A percentile compares a stretch with the other conserved stretches of the same genome.
Conservation (phyloP, 345 rosid species). For the Cardamine occulta region DNA sequence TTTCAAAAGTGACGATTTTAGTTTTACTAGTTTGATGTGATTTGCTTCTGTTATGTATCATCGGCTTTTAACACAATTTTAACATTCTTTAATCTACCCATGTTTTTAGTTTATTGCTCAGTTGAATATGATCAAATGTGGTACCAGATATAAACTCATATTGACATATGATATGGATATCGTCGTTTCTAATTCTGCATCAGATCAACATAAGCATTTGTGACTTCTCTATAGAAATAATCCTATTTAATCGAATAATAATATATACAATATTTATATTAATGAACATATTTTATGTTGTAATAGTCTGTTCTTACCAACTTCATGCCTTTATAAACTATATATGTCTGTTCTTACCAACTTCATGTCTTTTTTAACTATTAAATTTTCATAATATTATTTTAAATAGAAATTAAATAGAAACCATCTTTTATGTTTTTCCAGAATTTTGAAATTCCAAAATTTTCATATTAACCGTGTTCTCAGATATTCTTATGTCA, state of each 20-base stretch:
- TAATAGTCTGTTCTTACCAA: conserved; percentile 28
- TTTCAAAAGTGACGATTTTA: background rate
- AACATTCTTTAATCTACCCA: background rate
- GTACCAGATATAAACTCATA: conserved; percentile 23
- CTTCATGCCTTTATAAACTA: conserved; percentile 16
- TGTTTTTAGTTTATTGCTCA: background rate
- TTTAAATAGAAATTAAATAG: background rate
- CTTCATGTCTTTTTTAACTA: conserved; percentile 11
- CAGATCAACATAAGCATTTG: conserved; percentile 7
- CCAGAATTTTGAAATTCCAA: background rate
- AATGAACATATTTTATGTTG: background rate
- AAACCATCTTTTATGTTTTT: background rate
- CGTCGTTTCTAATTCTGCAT: conserved; percentile 20
- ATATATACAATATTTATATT: background rate
- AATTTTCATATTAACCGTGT: background rate
- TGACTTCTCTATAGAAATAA: background rate
- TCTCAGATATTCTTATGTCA: background rate
- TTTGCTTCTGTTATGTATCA: background rate
- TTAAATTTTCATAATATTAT: background rate
- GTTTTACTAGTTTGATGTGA: background rate
- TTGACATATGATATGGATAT: conserved; percentile 25
- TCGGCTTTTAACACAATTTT: background rate
- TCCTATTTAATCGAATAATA: background rate
- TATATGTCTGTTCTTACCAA: conserved; percentile 23
- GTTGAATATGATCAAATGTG: conserved; percentile 15